Evolutionary conservation across 148 eudicot genomes (phyloP), one percentile per base, ranked within the genome.

Genomic region (Arctostaphylos glauca): DNA sequence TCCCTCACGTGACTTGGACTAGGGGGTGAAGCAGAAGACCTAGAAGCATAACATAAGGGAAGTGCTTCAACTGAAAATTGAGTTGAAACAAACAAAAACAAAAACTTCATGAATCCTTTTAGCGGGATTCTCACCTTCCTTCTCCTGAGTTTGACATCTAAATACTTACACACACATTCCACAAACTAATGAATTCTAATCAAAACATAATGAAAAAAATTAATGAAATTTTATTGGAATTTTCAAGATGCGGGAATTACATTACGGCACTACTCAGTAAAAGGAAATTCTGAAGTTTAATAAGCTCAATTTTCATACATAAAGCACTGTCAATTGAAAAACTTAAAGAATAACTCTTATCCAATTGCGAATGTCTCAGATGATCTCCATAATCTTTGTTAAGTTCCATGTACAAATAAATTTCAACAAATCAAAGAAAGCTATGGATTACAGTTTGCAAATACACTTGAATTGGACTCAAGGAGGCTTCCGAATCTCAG

Each of bases 1-100:
- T 83, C 96, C 96, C 83, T 93, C 92, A 81, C 80, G 84, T 43
- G 85, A 83, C 41, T 38, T 46, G 21, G 86, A 81, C 52, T 80
- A 56, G 67, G 80, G 44, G 88, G 92, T 46, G 92, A 90, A 83
- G 85, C 77, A 78, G 91, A 92, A 78, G 91, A 92, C 86, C 92
- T 92, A 79, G 55, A 83, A 67, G 66, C 84, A 80, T 66, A 77
- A 19, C 72, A 80, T 55, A 55, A 80, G 56, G 44, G 6, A 81
- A 77, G 10, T 46, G 10, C 41, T 16, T 49, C 47, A 67, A 53
- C 6, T 19, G 23, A 21, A 48, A 55, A 18, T 4, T 23, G 59
- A 43, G n/a, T n/a, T n/a, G n/a, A n/a, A 38, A 75, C 46, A 9
- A n/a, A n/a, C 58, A 19, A 74, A 76, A 66, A 70, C 18, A 38